Conservation (phyloP, 176 grass and related monocot species). For the Avena sativa region DNA sequence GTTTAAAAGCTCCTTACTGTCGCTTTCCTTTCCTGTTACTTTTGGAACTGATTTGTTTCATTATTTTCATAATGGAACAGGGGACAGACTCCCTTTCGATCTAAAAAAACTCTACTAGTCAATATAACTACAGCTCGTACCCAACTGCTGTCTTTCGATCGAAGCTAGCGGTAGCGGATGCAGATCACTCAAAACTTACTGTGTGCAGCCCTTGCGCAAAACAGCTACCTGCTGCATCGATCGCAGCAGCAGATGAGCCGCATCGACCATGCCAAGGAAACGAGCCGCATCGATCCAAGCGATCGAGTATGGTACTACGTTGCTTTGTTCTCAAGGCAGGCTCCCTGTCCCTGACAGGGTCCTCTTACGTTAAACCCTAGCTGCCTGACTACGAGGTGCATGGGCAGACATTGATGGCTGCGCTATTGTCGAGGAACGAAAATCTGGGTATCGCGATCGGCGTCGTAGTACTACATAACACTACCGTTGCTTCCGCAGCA, state of each 20-base stretch:
- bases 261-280: conserved; percentile 44
- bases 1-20: too few species aligned
- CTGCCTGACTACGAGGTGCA: conserved; percentile 49
- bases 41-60: too few species aligned
- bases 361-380: conserved; percentile 54
- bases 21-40: too few species aligned
- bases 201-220: not conserved
- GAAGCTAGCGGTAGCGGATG: conserved; percentile 4
- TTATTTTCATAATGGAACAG: too few species aligned
- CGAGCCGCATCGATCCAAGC: conserved; percentile 39
- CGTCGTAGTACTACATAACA: conserved; percentile 14
- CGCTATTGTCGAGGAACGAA: conserved; percentile 34
- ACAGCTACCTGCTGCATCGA: conserved; percentile 3
- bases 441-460: conserved; percentile 26
- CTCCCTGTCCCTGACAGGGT: conserved; percentile 33
- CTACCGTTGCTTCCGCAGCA: conserved; percentile 46
- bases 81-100: too few species aligned
- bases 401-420: conserved; percentile 46
- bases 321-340: conserved; percentile 60
- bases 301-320: conserved; percentile 26
- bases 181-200: conserved; percentile 36
- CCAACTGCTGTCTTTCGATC: not conserved
- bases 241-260: not conserved
- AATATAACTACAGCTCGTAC: not conserved
- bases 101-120: too few species aligned